These are phyloP conservation scores for Colletotrichum gloeosporioides DNA, from an alignment of 2,329 filamentous ascomycete genomes.

Conservation along the genomic window DNA sequence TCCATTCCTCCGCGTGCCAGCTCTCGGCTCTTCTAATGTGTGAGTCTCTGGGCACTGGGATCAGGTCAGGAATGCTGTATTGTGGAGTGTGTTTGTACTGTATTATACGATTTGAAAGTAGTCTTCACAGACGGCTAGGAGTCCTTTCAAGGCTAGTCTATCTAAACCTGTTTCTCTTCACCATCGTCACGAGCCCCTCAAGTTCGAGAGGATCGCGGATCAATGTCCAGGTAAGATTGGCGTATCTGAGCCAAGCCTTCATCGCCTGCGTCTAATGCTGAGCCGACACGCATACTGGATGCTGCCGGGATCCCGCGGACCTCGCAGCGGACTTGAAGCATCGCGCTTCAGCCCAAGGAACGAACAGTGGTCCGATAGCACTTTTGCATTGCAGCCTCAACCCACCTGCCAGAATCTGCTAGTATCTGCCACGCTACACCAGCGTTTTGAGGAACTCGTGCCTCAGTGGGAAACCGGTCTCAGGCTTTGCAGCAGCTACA, in stretches of 20 bases:
- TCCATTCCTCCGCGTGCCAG: background rate
- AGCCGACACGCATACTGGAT: no score
- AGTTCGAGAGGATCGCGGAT: background rate
- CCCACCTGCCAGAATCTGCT: no score
- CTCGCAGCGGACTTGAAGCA: no score
- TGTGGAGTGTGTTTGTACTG: background rate
- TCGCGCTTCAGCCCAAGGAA: no score
- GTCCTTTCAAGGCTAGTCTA: background rate
- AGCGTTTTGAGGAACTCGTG: no score
- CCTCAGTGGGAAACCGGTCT: no score
- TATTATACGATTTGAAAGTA: background rate
- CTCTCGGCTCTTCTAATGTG: background rate
- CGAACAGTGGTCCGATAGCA: no score
- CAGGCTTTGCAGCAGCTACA: no score
- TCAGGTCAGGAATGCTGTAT: background rate
- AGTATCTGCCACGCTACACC: no score
- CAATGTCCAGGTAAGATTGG: background rate
- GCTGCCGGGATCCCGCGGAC: no score
- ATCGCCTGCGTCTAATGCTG: background rate
- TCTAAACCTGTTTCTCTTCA: background rate
- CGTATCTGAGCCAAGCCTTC: background rate
- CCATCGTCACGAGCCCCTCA: background rate
- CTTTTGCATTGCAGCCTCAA: no score
- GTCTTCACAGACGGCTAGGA: background rate
- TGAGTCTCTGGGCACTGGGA: background rate